Base-by-base conservation (phyloP, 352 stramenopile species). In the Phytophthora tentaculata region DNA sequence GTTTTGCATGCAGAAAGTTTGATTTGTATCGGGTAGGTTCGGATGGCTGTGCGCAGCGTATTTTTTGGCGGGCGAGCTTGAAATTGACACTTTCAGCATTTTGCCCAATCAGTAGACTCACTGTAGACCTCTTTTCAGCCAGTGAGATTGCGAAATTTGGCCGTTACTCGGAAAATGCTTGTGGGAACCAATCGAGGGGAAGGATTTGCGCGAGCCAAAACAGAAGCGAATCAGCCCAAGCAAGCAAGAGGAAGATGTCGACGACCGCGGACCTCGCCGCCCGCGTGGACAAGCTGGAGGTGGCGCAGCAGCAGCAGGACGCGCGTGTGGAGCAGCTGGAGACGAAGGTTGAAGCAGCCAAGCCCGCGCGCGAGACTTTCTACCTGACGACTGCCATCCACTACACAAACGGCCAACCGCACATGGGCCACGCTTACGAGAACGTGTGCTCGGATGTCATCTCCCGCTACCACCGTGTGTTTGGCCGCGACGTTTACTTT, bases 361-460 rank as follows among this genome's bases (percentile, higher is more conserved):
- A 80, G 63, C 29, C 55, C 12, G 54, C 78, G 53, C 70, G 69
- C 26, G 84, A 94, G 73, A 83, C 76, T 5, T 99, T 98, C 79
- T 99, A 99, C 84, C 78, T 99, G 53, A 99, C 97, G 61, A 99
- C 97, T 29, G 97, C 97, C 53, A 99, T 99, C 83, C 98, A 99
- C 81, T 99, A 99, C 86, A 99, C 97, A 50, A 99, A 99, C 61
- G 90, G 89, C 3, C 50, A 77, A 55, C 94, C 97, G 59, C 97
- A 99, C 82, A 99, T 99, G 86, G 98, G 98, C 39, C 97, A 99
- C 78, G 98, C 98, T 9, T 99, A 99, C 85, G 97, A 99, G 80
- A 98, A 96, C 53, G 86, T 98, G 43, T 98, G 96, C 41, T 80
- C 96, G 14, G 98, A 99, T 81, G 95, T 99, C n/a, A 95, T 99